phyloP scores from a whole-genome alignment of 2,329 filamentous ascomycete genomes.

The Fusarium brachygibbosum region DNA sequence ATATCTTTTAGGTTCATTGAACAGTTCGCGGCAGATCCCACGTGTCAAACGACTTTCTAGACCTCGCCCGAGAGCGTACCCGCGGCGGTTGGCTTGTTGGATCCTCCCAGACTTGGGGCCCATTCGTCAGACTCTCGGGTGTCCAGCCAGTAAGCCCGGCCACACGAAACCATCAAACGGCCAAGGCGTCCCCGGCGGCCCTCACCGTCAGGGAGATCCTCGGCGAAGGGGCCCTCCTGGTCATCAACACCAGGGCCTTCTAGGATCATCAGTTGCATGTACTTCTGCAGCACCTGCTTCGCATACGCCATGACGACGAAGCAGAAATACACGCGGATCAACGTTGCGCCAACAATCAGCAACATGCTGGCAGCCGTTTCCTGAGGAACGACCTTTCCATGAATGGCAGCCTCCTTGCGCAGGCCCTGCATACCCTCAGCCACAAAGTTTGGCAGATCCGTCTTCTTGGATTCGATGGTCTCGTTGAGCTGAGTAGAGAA shows the following conservation, averaged over 20 bases:
- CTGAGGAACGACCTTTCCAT: constrained; percentile 60
- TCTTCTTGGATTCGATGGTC: constrained; percentile 45
- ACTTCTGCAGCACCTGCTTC: constrained; percentile 78
- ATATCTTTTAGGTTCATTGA: constrained; percentile 4
- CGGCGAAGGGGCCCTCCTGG: constrained; percentile 76
- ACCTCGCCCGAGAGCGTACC: constrained; percentile 56
- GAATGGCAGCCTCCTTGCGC: constrained; percentile 52
- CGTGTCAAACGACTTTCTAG: constrained; percentile 35
- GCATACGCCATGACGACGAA: constrained; percentile 88
- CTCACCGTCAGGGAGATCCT: constrained; percentile 77
- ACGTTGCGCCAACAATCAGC: constrained; percentile 79
- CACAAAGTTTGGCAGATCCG: constrained; percentile 48
- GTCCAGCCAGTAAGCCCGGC: constrained; percentile 85
- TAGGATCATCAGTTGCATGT: constrained; percentile 64
- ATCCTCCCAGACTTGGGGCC: constrained; percentile 69
- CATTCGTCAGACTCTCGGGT: constrained; percentile 76
- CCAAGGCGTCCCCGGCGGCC: constrained; percentile 85
- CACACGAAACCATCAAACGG: constrained; percentile 80
- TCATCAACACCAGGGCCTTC: constrained; percentile 62
- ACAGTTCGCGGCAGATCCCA: constrained; percentile 20
- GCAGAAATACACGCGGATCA: constrained; percentile 85
- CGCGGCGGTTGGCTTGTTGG: constrained; percentile 67
- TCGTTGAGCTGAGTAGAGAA: constrained; percentile 71
- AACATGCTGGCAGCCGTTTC: constrained; percentile 81
- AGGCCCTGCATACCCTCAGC: constrained; percentile 53